Base-by-base conservation (phyloP, 2,329 filamentous ascomycete species). In the Aspergillus sp. region DNA sequence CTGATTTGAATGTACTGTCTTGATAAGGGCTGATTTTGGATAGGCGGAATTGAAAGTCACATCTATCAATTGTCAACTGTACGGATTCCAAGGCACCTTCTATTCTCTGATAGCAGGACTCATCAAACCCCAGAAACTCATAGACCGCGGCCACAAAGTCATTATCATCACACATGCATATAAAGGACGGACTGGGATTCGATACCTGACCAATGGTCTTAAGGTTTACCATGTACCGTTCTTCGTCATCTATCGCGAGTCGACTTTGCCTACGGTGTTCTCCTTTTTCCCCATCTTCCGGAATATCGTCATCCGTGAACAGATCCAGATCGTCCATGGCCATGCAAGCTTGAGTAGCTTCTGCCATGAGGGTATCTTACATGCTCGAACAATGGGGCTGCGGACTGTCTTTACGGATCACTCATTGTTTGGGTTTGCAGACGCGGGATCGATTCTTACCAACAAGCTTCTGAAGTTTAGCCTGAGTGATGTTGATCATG, bases 181-280 rank as follows among this genome's bases (percentile, higher is more conserved):
- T 68, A 80, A 89, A 48, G 89, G 89, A 48, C 84, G 93, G 34
- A 94, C 86, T 45, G 93, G 93, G 7, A 81, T 98, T 19, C 86
- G 93, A 48, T 98, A 96, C 63, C 81, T 98, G 52, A 97, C 91
- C 50, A 98, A 98, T 65, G 91, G 93, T 45, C 80, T 98, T 62
- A 98, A 98, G 66, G 93, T 97, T 69, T 98, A 96, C 72, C 88
- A 98, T 67, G 85, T 97, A 12, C 94, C 93, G 3, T 97, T 97
- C 67, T 80, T 94, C 64, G 83, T 97, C 66, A 90, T 98, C 59
- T 97, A 96, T 68, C 88, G 94, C 57, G 86, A 89, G 53, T 82
- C 89, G 4, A 94, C 89, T 8, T 91, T 98, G 61, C 93, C 93
- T 0, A 97, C 94, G 4, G 89, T 98, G 62, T 97, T 97, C 73